Evolutionary conservation across 116 monocot species (phyloP).

Genomic region (Trichopus zeylanicus): DNA sequence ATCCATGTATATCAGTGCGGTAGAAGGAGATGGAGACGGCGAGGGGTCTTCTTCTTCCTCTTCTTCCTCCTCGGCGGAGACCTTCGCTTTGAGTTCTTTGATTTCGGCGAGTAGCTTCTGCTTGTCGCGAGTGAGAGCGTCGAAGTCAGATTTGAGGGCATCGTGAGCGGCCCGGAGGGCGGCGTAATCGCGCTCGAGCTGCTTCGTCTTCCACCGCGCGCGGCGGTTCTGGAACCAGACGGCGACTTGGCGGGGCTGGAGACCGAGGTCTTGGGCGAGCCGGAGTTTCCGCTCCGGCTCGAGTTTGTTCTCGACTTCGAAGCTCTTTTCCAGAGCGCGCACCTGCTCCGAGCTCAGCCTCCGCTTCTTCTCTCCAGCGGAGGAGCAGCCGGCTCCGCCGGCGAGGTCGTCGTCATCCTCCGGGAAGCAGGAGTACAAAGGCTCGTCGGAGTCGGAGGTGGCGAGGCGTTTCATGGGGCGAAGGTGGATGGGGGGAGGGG

Average conservation of each 20-base stretch:
- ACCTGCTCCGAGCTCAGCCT: background rate
- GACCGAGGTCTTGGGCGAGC: conserved; percentile 55
- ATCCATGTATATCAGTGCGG: conserved; percentile 27
- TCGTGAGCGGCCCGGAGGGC: conserved; percentile 44
- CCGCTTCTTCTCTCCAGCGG: conserved; percentile 4
- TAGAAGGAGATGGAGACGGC: background rate
- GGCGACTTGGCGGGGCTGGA: conserved; percentile 77
- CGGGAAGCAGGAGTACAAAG: background rate
- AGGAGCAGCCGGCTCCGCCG: background rate
- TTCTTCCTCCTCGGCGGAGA: conserved; percentile 22
- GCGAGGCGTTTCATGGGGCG: no score
- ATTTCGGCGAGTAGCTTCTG: conserved; percentile 43
- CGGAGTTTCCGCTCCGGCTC: conserved; percentile 74
- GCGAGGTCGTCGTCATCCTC: background rate
- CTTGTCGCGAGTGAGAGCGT: conserved; percentile 41
- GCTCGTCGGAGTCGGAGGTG: background rate
- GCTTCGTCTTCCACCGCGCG: conserved; percentile 79
- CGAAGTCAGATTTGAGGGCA: conserved; percentile 33
- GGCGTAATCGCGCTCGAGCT: conserved; percentile 66
- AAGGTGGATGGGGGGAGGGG: no score
- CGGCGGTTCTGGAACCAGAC: conserved; percentile 92
- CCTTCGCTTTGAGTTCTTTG: conserved; percentile 40
- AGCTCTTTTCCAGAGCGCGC: conserved; percentile 46
- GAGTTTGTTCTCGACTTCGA: conserved; percentile 79
- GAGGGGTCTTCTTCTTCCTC: conserved; percentile 3